Evolutionary conservation across 2,329 filamentous ascomycete species (phyloP).

Genomic region (Cercospora brassicicola): DNA sequence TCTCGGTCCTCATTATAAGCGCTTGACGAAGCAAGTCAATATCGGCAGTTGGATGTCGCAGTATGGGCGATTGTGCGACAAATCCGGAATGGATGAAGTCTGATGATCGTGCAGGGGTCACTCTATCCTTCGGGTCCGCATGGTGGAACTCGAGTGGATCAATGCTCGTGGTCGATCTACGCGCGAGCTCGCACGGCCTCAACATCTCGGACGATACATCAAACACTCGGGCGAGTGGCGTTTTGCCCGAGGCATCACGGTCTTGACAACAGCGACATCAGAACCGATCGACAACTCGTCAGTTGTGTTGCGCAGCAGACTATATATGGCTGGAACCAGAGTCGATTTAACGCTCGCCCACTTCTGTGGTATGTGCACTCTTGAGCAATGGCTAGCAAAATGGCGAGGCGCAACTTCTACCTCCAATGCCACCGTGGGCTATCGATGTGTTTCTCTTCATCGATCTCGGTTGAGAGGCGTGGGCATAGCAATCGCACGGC

Average conservation of each 20-base stretch:
- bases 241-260: not conserved
- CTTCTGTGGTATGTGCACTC: not conserved
- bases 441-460: not conserved
- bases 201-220: not conserved
- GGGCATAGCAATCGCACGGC: not conserved
- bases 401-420: not conserved
- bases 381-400: not conserved
- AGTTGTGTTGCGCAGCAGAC: not conserved
- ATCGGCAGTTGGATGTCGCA: not conserved
- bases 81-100: not conserved
- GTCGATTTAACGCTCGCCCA: not conserved
- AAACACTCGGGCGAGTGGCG: not conserved
- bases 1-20: too few species aligned
- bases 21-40: not conserved
- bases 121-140: not conserved
- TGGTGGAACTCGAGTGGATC: not conserved
- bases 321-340: not conserved
- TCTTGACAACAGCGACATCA: not conserved
- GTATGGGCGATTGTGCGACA: not conserved
- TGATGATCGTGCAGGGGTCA: not conserved
- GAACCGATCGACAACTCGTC: not conserved
- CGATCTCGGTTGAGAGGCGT: not conserved
- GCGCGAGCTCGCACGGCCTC: not conserved
- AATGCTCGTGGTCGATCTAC: not conserved
- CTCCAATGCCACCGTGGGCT: not conserved